Evolutionary conservation across 2,329 filamentous ascomycete species (phyloP).

Genomic region (Apiospora phragmitis): DNA sequence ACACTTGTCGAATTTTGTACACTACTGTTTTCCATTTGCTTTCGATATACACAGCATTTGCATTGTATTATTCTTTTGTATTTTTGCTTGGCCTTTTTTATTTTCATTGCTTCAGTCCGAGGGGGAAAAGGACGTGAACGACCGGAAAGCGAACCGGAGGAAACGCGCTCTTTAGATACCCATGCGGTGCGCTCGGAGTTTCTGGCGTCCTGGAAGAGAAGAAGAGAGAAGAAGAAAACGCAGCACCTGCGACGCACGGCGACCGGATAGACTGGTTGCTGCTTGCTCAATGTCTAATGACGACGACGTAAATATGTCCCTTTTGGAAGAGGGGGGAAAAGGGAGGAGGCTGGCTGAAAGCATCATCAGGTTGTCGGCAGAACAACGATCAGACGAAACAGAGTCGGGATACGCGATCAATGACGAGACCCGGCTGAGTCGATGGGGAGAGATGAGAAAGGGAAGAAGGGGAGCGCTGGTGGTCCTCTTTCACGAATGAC

Average conservation of each 20-base stretch:
- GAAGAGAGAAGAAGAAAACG: not conserved
- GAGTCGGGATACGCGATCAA: not conserved
- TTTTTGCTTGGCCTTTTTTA: not conserved
- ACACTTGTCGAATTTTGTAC: not conserved
- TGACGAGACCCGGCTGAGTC: not conserved
- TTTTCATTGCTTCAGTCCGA: not conserved
- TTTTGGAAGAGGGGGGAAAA: not conserved
- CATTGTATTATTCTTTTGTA: not conserved
- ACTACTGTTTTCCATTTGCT: not conserved
- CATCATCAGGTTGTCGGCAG: not conserved
- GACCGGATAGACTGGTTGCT: not conserved
- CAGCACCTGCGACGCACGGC: not conserved
- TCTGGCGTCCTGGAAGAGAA: constrained; percentile 1
- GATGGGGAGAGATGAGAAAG: not conserved
- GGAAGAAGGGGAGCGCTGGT: not conserved
- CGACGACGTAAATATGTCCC: not conserved
- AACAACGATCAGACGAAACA: constrained; percentile 6
- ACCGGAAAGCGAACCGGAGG: not conserved
- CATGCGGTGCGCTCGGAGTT: constrained; percentile 11
- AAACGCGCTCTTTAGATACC: constrained; percentile 8
- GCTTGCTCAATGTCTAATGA: constrained; percentile 12
- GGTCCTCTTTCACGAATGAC: not conserved
- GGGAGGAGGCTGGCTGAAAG: not conserved
- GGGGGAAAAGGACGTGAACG: not conserved
- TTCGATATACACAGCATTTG: constrained; percentile 8